Conservation (phyloP, 2,329 filamentous ascomycete genomes). For the Xylaria sp. region DNA sequence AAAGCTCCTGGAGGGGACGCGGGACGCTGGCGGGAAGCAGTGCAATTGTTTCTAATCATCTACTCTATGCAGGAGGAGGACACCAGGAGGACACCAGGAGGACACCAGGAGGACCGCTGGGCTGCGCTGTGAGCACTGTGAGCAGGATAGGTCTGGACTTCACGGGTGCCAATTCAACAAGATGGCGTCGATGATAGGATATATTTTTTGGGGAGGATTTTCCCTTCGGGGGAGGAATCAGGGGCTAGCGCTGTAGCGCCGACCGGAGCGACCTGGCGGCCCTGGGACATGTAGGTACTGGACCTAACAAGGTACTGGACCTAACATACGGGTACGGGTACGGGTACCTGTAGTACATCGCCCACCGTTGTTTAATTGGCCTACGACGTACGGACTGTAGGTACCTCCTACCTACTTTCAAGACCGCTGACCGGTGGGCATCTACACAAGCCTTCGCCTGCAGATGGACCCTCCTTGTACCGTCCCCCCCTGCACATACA, state of each 20-base stretch:
- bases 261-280: background rate
- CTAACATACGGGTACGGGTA: no score
- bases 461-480: background rate
- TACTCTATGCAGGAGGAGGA: background rate
- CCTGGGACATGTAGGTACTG: background rate
- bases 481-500: background rate
- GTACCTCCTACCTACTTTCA: no score
- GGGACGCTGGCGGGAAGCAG: conserved; percentile 3
- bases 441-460: background rate
- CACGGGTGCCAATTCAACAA: background rate
- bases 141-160: no score
- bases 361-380: background rate
- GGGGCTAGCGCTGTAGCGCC: background rate
- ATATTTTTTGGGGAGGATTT: conserved; percentile 23
- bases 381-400: no score
- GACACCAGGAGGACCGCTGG: background rate
- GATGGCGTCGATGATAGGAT: conserved; percentile 13
- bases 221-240: conserved; percentile 21
- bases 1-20: conserved; percentile 20
- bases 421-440: background rate
- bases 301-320: background rate
- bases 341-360: no score
- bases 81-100: background rate
- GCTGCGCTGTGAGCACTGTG: no score
- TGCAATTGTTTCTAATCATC: conserved; percentile 18